A percentile compares a stretch with the other conserved stretches of the same genome.
phyloP scores from a whole-genome alignment of 345 rosid genomes.

The Brassica incana region DNA sequence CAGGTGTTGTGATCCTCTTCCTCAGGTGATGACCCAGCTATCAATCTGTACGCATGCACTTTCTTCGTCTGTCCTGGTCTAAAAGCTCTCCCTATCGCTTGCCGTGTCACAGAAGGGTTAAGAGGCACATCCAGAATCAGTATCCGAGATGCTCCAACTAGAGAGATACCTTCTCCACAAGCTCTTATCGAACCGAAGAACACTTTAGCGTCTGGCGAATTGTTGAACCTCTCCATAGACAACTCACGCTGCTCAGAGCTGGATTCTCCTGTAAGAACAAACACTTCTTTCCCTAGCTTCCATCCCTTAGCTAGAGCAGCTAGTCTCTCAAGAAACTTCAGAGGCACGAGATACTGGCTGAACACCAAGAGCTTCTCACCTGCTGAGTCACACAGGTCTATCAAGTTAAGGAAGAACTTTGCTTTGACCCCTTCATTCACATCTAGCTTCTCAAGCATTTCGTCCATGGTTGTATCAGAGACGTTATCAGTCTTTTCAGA shows the following conservation, averaged over 20 bases:
- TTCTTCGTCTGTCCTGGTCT: conserved; percentile 88
- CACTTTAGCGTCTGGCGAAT: conserved; percentile 69
- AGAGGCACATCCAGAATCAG: conserved; percentile 84
- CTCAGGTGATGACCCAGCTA: conserved; percentile 82
- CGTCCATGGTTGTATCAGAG: conserved; percentile 66
- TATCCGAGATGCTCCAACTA: conserved; percentile 93
- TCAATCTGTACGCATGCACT: conserved; percentile 77
- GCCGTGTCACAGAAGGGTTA: conserved; percentile 97
- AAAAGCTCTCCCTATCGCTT: conserved; percentile 91
- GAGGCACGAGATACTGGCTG: conserved; percentile 80
- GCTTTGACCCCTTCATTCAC: conserved; percentile 79
- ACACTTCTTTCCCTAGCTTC: conserved; percentile 63
- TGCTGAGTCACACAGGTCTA: conserved; percentile 64
- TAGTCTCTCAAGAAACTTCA: conserved; percentile 77
- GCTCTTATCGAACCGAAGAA: conserved; percentile 96
- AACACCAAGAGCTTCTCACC: conserved; percentile 85
- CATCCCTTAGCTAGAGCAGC: conserved; percentile 59
- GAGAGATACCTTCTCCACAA: conserved; percentile 94
- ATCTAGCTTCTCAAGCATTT: conserved; percentile 51
- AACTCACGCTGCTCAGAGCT: conserved; percentile 70
- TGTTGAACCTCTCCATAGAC: conserved; percentile 83
- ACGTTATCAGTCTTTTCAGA: conserved; percentile 33
- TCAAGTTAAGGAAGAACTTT: conserved; percentile 72
- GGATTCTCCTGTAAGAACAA: conserved; percentile 75
- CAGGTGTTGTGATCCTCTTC: conserved; percentile 77